Evolutionary conservation across 2,329 filamentous ascomycete species (phyloP), one percentile per base, ranked within the genome.

Genomic region (Cercospora sesami): DNA sequence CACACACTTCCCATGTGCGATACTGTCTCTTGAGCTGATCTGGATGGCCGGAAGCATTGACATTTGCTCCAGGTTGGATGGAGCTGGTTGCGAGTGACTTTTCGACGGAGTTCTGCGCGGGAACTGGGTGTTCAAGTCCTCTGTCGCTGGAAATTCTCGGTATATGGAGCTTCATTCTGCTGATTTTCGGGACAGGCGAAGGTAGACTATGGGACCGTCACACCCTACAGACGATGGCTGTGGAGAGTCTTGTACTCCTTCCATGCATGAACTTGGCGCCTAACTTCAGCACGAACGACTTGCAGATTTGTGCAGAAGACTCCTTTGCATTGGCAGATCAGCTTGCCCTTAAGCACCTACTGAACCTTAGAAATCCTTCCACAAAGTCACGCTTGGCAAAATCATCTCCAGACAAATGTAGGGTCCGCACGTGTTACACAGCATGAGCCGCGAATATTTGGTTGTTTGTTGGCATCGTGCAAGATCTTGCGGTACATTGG

Each of bases 21-120:
- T 89, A 90, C 73, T 90, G 88, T 16, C 88, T 83, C 66, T 85
- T 84, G 42, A 90, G 79, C 75, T 90, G 87, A 76, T 90, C 87
- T 69, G 80, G 81, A 76, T 90, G 87, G 5, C 88, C 88, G 1
- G 88, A 88, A 0, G 86, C 87, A 73, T 90, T 90, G 75, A 90
- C 76, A n/a, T 83, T 74, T 33, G 82, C 78, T 10, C 83, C 82
- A 42, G 75, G 73, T 65, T 45, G 30, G 33, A 48, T n/a, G n/a
- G 42, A 10, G 7, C 42, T 21, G 42, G n/a, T 48, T 21, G 18
- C 42, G n/a, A 21, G 42, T 21, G 42, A 48, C 7, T n/a, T 48
- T 48, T 48, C 42, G 42, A 48, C 42, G 18, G 16, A 48, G 7
- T 0, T 12, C 1, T 48, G 42, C n/a, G 42, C 18, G n/a, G 42